Conservation (phyloP, 106 monocot genomes). For the Xerophyta viscosa region DNA sequence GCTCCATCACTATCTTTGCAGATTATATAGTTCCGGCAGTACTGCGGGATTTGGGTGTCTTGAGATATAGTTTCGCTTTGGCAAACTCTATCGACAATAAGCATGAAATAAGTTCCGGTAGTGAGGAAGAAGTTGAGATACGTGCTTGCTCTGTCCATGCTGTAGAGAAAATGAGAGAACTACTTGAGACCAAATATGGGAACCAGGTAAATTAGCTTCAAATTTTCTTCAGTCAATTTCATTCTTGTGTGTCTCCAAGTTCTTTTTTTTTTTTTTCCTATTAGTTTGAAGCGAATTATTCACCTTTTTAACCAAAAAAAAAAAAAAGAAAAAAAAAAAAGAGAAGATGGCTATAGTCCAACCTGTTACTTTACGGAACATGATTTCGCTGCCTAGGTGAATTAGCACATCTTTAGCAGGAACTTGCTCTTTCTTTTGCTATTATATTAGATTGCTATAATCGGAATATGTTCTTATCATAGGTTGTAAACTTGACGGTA, state of each 20-base stretch:
- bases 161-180: constrained; percentile 85
- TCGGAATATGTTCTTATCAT: no score
- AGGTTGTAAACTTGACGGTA: no score
- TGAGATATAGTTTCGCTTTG: constrained; percentile 61
- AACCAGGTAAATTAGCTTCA: constrained; percentile 47
- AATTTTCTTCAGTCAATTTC: background rate
- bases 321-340: no score
- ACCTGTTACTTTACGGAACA: no score
- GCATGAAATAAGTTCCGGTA: constrained; percentile 68
- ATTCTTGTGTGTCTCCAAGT: background rate
- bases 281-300: no score
- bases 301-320: no score
- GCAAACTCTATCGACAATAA: constrained; percentile 47
- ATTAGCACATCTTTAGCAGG: no score
- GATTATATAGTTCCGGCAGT: constrained; percentile 98
- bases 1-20: constrained; percentile 87
- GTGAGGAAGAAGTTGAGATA: constrained; percentile 88
- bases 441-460: no score
- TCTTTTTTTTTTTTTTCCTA: no score
- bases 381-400: no score
- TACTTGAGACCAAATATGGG: constrained; percentile 49
- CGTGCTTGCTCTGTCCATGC: constrained; percentile 88
- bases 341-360: no score
- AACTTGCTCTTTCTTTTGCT: no score
- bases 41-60: constrained; percentile 67